Evolutionary conservation across 768 basidiomycete genomes (phyloP), one percentile per base, ranked within the genome.

Genomic region (Polyporus arcularius): DNA sequence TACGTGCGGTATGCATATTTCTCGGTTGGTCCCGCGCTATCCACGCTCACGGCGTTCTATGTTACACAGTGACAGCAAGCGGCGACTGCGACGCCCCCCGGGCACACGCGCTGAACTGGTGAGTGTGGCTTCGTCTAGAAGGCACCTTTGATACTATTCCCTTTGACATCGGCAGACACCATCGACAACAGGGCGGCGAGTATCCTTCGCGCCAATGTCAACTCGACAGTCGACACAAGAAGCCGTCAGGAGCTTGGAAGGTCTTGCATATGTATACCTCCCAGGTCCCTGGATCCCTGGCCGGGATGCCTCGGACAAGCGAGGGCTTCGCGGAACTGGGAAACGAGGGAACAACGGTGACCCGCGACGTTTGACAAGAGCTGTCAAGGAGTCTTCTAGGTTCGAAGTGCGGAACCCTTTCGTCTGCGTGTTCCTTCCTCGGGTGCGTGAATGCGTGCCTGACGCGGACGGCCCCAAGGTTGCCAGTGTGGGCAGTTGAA

Each of bases 361-460:
- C 46, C 43, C 43, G n/a, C 43, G 43, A 21, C n/a, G 16, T 45
- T 43, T 45, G 43, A 38, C 57, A 38, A 42, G 48, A 40, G 48
- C 50, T 45, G 50, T 52, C 57, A 58, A 26, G 32, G 42, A 52
- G 32, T 42, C 50, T 58, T 46, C 57, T 45, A 26, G 26, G 31
- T 58, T 28, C 46, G 28, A 4, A 28, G 10, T 28, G 46, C 46
- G 26, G 46, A 16, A 21, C 21, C 10, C 26, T 47, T 47, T 21
- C 46, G 46, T 48, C 18, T 30, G 21, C 46, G 46, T 11, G 21
- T 48, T 12, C 46, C 46, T 26, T 18, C 46, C 7, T n/a, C 7
- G 43, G 12, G 14, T 46, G 45, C 45, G 18, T 18, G 21, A 26
- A 26, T 26, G 21, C 9, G 46, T 48, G 46, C 46, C 46, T 48